phyloP scores from a whole-genome alignment of 768 basidiomycete species.

The Zangia roseola region DNA sequence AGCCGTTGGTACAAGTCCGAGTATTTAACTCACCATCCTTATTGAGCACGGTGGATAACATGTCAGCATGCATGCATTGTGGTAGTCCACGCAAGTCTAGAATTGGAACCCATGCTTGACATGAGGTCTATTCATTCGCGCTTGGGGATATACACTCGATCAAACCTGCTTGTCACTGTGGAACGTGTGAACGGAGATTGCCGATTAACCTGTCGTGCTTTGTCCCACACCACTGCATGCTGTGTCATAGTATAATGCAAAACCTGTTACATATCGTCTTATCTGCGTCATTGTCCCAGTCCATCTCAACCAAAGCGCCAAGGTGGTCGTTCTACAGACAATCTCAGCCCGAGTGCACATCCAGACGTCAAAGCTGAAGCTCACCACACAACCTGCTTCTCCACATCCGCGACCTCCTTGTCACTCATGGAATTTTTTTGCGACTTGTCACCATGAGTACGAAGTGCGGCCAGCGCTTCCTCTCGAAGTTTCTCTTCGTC shows the following conservation, averaged over 20 bases:
- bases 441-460: not conserved
- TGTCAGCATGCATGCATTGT: slow-evolving; percentile 22
- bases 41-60: slow-evolving; percentile 2
- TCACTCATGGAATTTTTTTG: not conserved
- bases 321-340: not conserved
- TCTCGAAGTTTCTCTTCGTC: slow-evolving; percentile 54
- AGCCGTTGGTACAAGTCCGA: no score
- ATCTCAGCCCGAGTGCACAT: not conserved
- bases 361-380: not conserved
- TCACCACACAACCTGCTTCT: not conserved
- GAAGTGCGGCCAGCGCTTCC: slow-evolving; percentile 29
- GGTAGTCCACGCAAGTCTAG: slow-evolving; percentile 16
- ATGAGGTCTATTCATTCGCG: slow-evolving; percentile 18
- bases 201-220: slow-evolving; percentile 15
- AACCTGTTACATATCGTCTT: not conserved
- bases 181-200: slow-evolving; percentile 17
- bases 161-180: not conserved
- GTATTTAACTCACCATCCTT: slow-evolving; percentile 27
- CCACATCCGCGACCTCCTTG: not conserved
- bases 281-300: not conserved
- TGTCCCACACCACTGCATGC: not conserved
- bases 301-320: not conserved
- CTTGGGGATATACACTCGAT: slow-evolving; percentile 9
- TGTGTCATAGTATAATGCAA: no score
- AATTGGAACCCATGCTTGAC: slow-evolving; percentile 11